A percentile compares a stretch with the other conserved stretches of the same genome.
phyloP scores from a whole-genome alignment of 306 rosid genomes.

The Cyamopsis tetragonoloba region DNA sequence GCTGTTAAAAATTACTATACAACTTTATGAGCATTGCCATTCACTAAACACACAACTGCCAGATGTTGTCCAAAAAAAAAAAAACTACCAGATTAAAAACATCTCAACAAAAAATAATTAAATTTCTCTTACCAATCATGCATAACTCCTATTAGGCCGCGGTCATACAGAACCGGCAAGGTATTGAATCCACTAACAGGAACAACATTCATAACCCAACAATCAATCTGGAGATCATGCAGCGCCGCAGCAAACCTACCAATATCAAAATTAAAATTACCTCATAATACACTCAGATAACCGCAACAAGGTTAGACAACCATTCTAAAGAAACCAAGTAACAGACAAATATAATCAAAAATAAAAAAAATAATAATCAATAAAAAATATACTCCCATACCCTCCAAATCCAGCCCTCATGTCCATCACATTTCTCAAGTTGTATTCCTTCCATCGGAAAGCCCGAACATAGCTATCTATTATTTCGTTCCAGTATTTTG shows the following conservation, averaged over 20 bases:
- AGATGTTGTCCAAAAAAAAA: too few species aligned
- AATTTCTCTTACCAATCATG: constrained; percentile 77
- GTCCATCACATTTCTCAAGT: constrained; percentile 74
- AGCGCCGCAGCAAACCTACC: constrained; percentile 86
- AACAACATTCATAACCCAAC: constrained; percentile 91
- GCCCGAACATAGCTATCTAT: constrained; percentile 56
- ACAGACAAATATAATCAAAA: not conserved
- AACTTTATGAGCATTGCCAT: too few species aligned
- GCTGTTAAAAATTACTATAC: too few species aligned
- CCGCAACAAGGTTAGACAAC: constrained; percentile 12
- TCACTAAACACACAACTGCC: too few species aligned
- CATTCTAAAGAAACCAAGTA: not conserved
- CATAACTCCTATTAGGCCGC: constrained; percentile 80
- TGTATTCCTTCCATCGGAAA: constrained; percentile 57
- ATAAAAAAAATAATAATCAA: not conserved
- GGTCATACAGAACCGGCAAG: constrained; percentile 81
- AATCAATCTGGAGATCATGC: constrained; percentile 46
- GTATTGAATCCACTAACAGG: constrained; percentile 75
- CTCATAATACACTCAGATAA: not conserved
- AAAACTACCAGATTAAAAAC: not conserved
- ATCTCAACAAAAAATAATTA: constrained; percentile 1
- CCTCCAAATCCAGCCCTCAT: constrained; percentile 96
- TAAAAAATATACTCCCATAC: constrained; percentile 34
- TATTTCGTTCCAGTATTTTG: constrained; percentile 82
- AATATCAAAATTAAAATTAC: constrained; percentile 25